These are phyloP conservation scores for Dipteronia dyeriana DNA, from an alignment of 345 rosid species.

Conservation along the genomic window DNA sequence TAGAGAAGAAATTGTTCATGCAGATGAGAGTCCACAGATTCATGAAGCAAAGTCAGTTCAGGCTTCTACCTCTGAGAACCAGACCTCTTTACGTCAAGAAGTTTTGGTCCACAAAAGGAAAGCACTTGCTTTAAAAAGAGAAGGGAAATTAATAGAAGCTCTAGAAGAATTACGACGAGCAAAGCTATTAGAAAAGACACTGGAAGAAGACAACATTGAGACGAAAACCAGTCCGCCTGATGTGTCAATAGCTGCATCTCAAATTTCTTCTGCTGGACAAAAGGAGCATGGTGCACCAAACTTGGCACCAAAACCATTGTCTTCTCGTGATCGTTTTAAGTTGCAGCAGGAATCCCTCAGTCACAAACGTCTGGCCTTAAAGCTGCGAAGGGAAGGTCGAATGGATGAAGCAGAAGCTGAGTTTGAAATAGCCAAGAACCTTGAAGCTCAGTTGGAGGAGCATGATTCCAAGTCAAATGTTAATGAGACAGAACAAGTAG, in stretches of 20 bases:
- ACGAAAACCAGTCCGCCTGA: constrained; percentile 27
- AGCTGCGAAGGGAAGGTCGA: constrained; percentile 79
- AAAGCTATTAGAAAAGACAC: constrained; percentile 70
- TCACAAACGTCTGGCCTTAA: constrained; percentile 88
- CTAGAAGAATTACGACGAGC: constrained; percentile 78
- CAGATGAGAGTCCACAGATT: constrained; percentile 23
- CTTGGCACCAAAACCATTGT: constrained; percentile 55
- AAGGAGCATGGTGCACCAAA: constrained; percentile 47
- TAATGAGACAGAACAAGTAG: constrained; percentile 26
- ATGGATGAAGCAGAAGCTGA: constrained; percentile 90
- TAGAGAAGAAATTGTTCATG: constrained; percentile 20
- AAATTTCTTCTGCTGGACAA: constrained; percentile 33
- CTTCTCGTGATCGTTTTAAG: constrained; percentile 84
- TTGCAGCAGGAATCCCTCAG: constrained; percentile 83
- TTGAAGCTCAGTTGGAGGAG: constrained; percentile 84
- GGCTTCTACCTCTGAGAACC: constrained; percentile 35
- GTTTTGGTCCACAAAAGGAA: constrained; percentile 71
- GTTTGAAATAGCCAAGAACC: constrained; percentile 82
- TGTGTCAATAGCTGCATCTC: constrained; percentile 20
- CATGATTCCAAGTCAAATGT: constrained; percentile 42
- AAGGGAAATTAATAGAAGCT: constrained; percentile 83
- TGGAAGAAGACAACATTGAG: constrained; percentile 38
- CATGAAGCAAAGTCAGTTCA: constrained; percentile 31
- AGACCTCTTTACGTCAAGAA: constrained; percentile 50
- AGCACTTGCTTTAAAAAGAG: constrained; percentile 78